Conservation (phyloP, 1,284 basidiomycete genomes). For the Omphalotus olearius region DNA sequence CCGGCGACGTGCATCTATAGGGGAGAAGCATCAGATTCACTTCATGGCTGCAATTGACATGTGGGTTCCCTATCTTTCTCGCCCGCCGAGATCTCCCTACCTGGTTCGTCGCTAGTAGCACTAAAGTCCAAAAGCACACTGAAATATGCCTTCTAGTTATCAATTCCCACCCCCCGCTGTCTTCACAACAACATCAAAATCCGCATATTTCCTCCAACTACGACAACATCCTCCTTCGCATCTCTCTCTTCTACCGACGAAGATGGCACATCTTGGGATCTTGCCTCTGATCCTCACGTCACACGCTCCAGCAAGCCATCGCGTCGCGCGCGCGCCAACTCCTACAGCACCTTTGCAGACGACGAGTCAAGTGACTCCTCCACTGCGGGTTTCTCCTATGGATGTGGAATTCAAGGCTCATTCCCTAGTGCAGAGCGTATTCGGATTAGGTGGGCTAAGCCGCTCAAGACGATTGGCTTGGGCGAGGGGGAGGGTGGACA, state of each 20-base stretch:
- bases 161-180: slow-evolving; percentile 72
- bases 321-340: slow-evolving; percentile 43
- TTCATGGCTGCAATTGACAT: slow-evolving; percentile 78
- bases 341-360: slow-evolving; percentile 69
- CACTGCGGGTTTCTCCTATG: slow-evolving; percentile 49
- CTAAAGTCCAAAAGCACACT: slow-evolving; percentile 6
- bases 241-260: slow-evolving; percentile 73
- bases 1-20: slow-evolving; percentile 48
- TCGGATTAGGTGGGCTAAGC: slow-evolving; percentile 73
- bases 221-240: slow-evolving; percentile 52
- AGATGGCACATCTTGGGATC: slow-evolving; percentile 60
- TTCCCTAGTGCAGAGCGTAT: slow-evolving; percentile 74
- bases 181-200: slow-evolving; percentile 71
- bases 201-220: slow-evolving; percentile 61
- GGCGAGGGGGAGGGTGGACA: slow-evolving; percentile 31
- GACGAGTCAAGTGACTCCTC: slow-evolving; percentile 78
- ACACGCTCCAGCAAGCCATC: slow-evolving; percentile 33
- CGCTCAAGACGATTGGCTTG: slow-evolving; percentile 44
- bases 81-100: slow-evolving; percentile 66
- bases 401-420: slow-evolving; percentile 67
- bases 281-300: slow-evolving; percentile 73
- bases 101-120: slow-evolving; percentile 41
- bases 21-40: slow-evolving; percentile 53
- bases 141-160: slow-evolving; percentile 40
- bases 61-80: slow-evolving; percentile 64